These are phyloP conservation scores for Melampsora allii-populina DNA, from an alignment of 1,284 basidiomycete genomes.

Conservation along the genomic window DNA sequence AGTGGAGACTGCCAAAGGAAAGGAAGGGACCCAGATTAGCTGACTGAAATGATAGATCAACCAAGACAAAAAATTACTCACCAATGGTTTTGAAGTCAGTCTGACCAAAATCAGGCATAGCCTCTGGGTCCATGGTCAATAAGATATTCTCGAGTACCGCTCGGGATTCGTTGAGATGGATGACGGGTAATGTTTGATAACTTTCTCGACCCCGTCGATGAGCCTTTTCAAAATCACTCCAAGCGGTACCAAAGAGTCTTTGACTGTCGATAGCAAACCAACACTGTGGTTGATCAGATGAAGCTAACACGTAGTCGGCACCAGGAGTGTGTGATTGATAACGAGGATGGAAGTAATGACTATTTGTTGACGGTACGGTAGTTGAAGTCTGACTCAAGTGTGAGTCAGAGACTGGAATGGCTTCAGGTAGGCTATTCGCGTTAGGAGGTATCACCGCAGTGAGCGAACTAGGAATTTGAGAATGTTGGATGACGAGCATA, in stretches of 20 bases:
- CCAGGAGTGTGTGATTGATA: neutral
- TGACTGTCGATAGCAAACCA: neutral
- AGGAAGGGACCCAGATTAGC: neutral
- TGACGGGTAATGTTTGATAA: neutral
- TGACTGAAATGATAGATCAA: neutral
- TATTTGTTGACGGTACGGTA: neutral
- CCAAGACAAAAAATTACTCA: neutral
- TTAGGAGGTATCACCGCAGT: too few species aligned
- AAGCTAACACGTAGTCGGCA: neutral
- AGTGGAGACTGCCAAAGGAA: neutral
- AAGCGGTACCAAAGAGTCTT: neutral
- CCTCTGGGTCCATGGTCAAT: neutral
- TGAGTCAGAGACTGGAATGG: neutral
- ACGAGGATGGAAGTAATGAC: neutral
- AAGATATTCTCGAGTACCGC: neutral
- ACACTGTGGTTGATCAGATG: neutral
- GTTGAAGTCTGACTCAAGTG: neutral
- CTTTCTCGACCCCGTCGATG: neutral
- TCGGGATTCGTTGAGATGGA: neutral
- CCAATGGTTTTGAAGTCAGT: neutral
- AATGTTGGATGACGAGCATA: too few species aligned
- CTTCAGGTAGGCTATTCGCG: too few species aligned
- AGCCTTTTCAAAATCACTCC: neutral
- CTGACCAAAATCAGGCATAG: conserved; percentile 4
- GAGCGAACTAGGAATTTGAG: too few species aligned